Conservation (phyloP, 805 yeast genomes). For the Kodamaea sagamina region DNA sequence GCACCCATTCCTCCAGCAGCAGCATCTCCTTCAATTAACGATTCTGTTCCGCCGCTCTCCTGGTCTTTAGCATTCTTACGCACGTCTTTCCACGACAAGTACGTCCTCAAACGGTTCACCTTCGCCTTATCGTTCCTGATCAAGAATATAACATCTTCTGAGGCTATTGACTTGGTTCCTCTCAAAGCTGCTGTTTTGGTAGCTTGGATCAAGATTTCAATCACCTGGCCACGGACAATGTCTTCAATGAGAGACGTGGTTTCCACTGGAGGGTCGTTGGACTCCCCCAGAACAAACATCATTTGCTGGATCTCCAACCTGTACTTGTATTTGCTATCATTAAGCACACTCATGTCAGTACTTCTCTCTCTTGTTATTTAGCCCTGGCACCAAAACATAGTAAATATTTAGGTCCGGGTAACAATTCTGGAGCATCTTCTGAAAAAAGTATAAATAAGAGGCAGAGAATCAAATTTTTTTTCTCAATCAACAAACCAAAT, state of each 20-base stretch:
- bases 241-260: constrained; percentile 94
- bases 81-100: constrained; percentile 95
- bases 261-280: constrained; percentile 90
- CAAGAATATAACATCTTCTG: constrained; percentile 91
- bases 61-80: constrained; percentile 73
- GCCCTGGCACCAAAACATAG: background rate
- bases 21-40: constrained; percentile 52
- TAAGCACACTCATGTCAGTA: constrained; percentile 4
- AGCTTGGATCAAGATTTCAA: constrained; percentile 77
- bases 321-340: constrained; percentile 63
- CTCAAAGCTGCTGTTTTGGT: constrained; percentile 74
- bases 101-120: constrained; percentile 86
- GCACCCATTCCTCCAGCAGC: constrained; percentile 44
- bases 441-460: constrained; percentile 8
- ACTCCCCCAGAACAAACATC: constrained; percentile 98
- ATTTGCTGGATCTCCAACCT: constrained; percentile 91
- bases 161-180: constrained; percentile 80
- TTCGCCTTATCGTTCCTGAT: constrained; percentile 94
- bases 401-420: constrained; percentile 12
- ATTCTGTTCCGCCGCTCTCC: constrained; percentile 53
- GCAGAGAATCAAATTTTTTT: constrained; percentile 1
- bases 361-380: constrained; percentile 2
- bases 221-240: constrained; percentile 91
- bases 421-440: background rate
- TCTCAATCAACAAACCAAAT: constrained; percentile 6